These are phyloP conservation scores for Sphagnum fallax DNA, from an alignment of 228 moss, liverwort and hornwort genomes.

Conservation along the genomic window DNA sequence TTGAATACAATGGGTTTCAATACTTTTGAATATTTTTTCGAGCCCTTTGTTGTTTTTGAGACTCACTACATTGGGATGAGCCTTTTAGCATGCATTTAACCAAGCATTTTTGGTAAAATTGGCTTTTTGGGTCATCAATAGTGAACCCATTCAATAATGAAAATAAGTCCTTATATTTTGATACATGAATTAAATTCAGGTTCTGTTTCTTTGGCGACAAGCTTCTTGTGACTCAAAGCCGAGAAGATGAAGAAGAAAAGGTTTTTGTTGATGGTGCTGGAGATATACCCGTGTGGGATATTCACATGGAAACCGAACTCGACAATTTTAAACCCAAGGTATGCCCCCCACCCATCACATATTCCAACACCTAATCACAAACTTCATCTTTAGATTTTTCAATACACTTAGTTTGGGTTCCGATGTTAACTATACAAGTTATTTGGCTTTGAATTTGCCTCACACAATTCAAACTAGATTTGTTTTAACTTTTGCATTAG, in stretches of 20 bases:
- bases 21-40: too few relatives aligned
- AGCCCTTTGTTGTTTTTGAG: too few relatives aligned
- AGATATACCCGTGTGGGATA: slow-evolving; percentile 40
- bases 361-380: too few relatives aligned
- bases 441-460: too few relatives aligned
- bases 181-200: slow-evolving; percentile 11
- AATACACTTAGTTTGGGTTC: too few relatives aligned
- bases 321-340: slow-evolving; percentile 41
- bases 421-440: too few relatives aligned
- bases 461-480: too few relatives aligned
- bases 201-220: slow-evolving; percentile 39
- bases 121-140: background rate
- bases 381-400: too few relatives aligned
- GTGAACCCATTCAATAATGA: background rate
- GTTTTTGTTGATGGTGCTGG: slow-evolving; percentile 24
- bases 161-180: background rate
- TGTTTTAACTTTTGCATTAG: background rate
- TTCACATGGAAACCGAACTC: slow-evolving; percentile 38
- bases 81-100: too few relatives aligned
- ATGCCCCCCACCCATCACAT: background rate
- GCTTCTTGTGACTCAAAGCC: slow-evolving; percentile 46
- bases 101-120: background rate
- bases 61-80: too few relatives aligned
- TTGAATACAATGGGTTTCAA: background rate
- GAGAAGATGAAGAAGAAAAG: slow-evolving; percentile 32